These are phyloP conservation scores for Daldinia decipiens DNA, from an alignment of 495 filamentous ascomycete species.

Conservation along the genomic window DNA sequence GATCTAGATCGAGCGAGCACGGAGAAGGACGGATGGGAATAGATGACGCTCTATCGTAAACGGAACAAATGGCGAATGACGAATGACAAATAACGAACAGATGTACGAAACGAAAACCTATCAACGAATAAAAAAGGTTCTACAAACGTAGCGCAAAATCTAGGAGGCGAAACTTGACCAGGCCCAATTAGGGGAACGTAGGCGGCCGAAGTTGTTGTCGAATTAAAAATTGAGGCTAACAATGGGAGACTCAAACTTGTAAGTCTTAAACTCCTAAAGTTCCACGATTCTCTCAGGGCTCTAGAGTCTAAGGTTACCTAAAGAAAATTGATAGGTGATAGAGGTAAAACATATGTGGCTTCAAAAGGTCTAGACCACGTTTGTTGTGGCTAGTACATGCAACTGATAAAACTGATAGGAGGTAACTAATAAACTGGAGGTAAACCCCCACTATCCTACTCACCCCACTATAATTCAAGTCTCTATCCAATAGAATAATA, in stretches of 20 bases:
- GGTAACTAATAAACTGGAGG: too few species aligned
- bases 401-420: not conserved
- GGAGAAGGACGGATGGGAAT: slow-evolving; percentile 1
- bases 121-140: not conserved
- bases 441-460: not conserved
- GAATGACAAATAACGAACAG: not conserved
- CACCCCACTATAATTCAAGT: slow-evolving; percentile 9
- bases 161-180: not conserved
- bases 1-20: not conserved
- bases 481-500: slow-evolving; percentile 30
- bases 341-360: slow-evolving; percentile 20
- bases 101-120: slow-evolving; percentile 1
- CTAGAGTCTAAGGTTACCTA: too few species aligned
- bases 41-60: slow-evolving; percentile 5
- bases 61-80: not conserved
- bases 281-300: not conserved
- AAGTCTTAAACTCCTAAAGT: slow-evolving; percentile 7
- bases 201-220: not conserved
- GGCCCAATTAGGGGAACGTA: slow-evolving; percentile 2
- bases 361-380: slow-evolving; percentile 16
- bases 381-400: slow-evolving; percentile 18
- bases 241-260: slow-evolving; percentile 15
- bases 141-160: not conserved
- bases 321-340: not conserved
- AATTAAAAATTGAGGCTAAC: slow-evolving; percentile 29